Base-by-base conservation (phyloP, 495 filamentous ascomycete genomes). In the Collariella sp. region DNA sequence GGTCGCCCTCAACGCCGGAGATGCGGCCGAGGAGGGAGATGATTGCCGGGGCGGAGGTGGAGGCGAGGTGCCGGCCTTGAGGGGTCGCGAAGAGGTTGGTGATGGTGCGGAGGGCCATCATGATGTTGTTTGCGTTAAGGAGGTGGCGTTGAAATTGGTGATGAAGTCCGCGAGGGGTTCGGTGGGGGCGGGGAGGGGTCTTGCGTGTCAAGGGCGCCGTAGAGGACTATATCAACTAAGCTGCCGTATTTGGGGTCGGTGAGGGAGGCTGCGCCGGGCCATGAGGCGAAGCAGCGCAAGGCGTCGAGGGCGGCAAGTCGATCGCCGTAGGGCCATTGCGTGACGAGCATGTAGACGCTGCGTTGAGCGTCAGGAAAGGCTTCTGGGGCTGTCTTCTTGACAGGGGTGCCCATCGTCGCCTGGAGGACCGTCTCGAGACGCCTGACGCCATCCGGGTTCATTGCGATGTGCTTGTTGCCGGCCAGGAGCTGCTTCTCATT, bases 271-370 rank as follows among this genome's bases (percentile, higher is more conserved):
- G 76, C 72, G 24, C 70, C 68, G 2, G 87, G 79, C 20, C 82
- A 82, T 20, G 83, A 82, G 2, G 86, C 83, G 18, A 93, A 72
- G 34, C 91, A 78, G 19, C 91, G 88, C 1, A 96, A 77, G 16
- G 95, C 75, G 70, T 96, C 94, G 40, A 97, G 76, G 12, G 79
- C 87, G 3, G 94, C 88, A 3, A 99, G 78, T 44, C 89, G 82
- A 54, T 87, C 83, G 20, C 79, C 71, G 19, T 82, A 79, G 6
- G 89, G 85, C 94, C 94, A 97, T 13, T 67, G 61, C 5, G 86
- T 88, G 12, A 80, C 73, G 52, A 93, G 70, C 56, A 79, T 85
- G 56, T 86, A 70, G 13, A 89, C 66, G 2, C 87, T 69, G 20
- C 78, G 66, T 10, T 67, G 66, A 10, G 63, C 59, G 7, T 75